Evolutionary conservation across 345 rosid species (phyloP), one percentile per base, ranked within the genome.

Genomic region (Toxicodendron radicans): DNA sequence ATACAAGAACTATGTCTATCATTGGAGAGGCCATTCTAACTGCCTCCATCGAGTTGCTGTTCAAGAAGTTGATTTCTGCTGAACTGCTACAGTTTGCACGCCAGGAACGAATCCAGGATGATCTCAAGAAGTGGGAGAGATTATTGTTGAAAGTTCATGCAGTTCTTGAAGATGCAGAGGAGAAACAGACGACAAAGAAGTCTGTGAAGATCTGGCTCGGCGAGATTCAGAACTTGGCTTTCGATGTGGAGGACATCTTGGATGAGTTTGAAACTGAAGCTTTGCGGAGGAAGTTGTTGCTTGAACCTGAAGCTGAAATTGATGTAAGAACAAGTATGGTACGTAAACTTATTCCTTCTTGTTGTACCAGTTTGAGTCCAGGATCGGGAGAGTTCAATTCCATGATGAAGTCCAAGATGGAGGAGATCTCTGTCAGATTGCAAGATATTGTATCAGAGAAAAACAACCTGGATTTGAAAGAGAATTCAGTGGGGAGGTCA

Each of bases 201-300:
- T 0, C 20, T 12, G 73, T 75, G 60, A 70, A 66, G 43, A 10
- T 16, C 17, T 79, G 79, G 78, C 60, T 79, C 24, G 56, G 45
- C 9, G 72, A 79, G 9, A 72, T 74, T 49, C 65, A 35, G 35
- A 69, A 64, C 43, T 32, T 71, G 14, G 30, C 65, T 24, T 74
- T 64, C 38, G 75, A 79, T 1, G 73, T 53, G 3, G 75, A 79
- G 24, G 81, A 79, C 65, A 33, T 74, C 14, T 23, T 79, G 21
- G 75, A 79, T 43, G 75, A 79, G 61, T 73, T 74, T 33, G 64
- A 75, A 7, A 49, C 43, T 7, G 24, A 68, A 3, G 58, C 67
- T 52, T 38, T 58, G 38, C 53, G 66, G 3, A 4, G 3, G 8
- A 62, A 33, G 13, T 35, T 62, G 66, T 33, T 38, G 8, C 46